A percentile compares a stretch with the other conserved stretches of the same genome.
phyloP scores from a whole-genome alignment of 192 early-diverging fungal genomes.

The Coemansia reversa region DNA sequence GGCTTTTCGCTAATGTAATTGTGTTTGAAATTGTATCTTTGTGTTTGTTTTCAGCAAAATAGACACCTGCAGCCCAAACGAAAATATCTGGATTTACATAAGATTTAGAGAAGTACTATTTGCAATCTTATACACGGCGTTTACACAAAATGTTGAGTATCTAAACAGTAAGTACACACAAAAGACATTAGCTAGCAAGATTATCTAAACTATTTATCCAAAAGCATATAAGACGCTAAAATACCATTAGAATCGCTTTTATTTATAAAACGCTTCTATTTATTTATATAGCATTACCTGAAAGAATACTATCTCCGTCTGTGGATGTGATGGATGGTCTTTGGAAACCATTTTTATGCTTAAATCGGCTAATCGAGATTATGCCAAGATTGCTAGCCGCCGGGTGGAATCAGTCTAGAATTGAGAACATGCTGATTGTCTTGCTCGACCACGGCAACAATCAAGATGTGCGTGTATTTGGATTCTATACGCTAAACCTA shows the following conservation, averaged over 20 bases:
- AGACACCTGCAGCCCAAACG: constrained; percentile 28
- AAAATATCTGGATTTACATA: constrained; percentile 38
- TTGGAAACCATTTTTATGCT: constrained; percentile 22
- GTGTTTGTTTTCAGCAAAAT: neutral
- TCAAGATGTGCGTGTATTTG: constrained; percentile 40
- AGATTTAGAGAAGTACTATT: constrained; percentile 35
- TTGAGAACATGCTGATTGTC: constrained; percentile 50
- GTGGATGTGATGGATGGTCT: constrained; percentile 12
- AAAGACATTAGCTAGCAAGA: neutral
- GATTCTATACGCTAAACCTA: constrained; percentile 26
- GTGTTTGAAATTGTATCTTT: neutral
- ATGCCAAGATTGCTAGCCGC: constrained; percentile 34
- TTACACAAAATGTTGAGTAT: constrained; percentile 21
- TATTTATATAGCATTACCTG: constrained; percentile 21
- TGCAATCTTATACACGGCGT: constrained; percentile 21
- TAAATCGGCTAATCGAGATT: constrained; percentile 31
- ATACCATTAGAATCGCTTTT: neutral
- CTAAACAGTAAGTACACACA: constrained; percentile 37
- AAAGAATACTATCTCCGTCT: constrained; percentile 38
- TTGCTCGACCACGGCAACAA: constrained; percentile 52
- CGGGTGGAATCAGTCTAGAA: constrained; percentile 36
- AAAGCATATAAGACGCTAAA: neutral
- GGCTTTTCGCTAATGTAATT: neutral
- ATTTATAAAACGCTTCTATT: neutral
- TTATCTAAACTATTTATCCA: neutral